Evolutionary conservation across 2,329 filamentous ascomycete species (phyloP).

Genomic region (Dichotomopilus funicola): DNA sequence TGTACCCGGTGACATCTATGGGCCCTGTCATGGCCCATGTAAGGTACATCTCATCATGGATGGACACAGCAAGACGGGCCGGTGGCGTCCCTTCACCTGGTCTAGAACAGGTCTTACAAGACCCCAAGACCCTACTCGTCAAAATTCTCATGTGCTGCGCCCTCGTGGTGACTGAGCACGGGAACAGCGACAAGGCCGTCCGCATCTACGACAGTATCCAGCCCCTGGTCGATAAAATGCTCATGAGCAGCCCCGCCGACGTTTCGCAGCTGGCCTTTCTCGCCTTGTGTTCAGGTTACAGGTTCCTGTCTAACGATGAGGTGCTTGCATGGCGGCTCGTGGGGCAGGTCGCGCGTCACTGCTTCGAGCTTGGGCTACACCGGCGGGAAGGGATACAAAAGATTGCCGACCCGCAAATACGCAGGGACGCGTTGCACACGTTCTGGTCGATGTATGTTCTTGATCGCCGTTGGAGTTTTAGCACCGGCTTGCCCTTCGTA

Average conservation of each 20-base stretch:
- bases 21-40: constrained; percentile 64
- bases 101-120: constrained; percentile 36
- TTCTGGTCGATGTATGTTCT: constrained; percentile 87
- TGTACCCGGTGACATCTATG: constrained; percentile 83
- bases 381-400: constrained; percentile 64
- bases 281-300: constrained; percentile 55
- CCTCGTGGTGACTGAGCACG: constrained; percentile 69
- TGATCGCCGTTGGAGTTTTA: constrained; percentile 82
- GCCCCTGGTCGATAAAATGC: constrained; percentile 58
- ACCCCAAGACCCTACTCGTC: constrained; percentile 58
- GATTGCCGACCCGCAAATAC: constrained; percentile 62
- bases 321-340: constrained; percentile 80
- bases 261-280: constrained; percentile 45
- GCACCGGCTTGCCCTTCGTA: constrained; percentile 80
- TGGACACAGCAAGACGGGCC: constrained; percentile 47
- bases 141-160: constrained; percentile 80
- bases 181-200: constrained; percentile 67
- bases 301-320: constrained; percentile 83
- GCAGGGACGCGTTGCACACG: constrained; percentile 60
- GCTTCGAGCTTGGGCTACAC: constrained; percentile 77
- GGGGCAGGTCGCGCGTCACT: constrained; percentile 73
- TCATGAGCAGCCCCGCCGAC: constrained; percentile 48
- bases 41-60: constrained; percentile 62
- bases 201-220: constrained; percentile 73
- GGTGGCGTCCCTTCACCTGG: constrained; percentile 28